These are phyloP conservation scores for Pleurotus tuoliensis DNA, from an alignment of 768 basidiomycete genomes.

Conservation along the genomic window DNA sequence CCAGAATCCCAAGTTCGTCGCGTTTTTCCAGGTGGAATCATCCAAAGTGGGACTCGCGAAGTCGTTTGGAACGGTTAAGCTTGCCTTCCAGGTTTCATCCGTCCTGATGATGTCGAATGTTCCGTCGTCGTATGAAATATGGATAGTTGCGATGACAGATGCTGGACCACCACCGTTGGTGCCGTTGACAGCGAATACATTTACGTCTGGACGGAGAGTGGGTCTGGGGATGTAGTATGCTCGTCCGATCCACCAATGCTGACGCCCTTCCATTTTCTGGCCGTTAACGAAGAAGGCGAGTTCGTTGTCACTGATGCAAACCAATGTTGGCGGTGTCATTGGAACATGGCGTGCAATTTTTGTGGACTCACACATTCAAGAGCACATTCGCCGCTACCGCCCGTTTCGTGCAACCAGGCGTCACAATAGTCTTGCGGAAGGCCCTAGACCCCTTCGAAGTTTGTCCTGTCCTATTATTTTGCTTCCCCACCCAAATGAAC, in stretches of 20 bases:
- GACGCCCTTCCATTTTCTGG: neutral
- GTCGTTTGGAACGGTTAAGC: constrained; percentile 17
- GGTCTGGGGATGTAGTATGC: constrained; percentile 25
- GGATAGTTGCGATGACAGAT: constrained; percentile 24
- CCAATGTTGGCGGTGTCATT: neutral
- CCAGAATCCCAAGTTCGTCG: constrained; percentile 14
- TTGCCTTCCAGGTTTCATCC: constrained; percentile 25
- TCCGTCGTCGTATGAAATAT: constrained; percentile 27
- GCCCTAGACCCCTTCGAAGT: neutral
- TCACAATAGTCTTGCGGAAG: neutral
- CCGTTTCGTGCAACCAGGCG: constrained; percentile 2
- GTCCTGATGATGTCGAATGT: constrained; percentile 25
- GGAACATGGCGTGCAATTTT: too few species aligned
- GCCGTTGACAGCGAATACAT: constrained; percentile 29
- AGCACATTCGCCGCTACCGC: constrained; percentile 1
- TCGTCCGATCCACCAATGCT: constrained; percentile 14
- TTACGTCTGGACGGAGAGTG: constrained; percentile 17
- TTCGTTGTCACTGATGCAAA: constrained; percentile 20
- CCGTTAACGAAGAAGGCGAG: constrained; percentile 14
- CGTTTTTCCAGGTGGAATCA: constrained; percentile 25
- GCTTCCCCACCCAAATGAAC: constrained; percentile 1
- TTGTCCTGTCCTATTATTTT: neutral
- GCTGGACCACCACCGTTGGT: constrained; percentile 21
- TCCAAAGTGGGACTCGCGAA: constrained; percentile 26
- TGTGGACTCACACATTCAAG: constrained; percentile 1